These are phyloP conservation scores for Polytolypa hystricis DNA, from an alignment of 2,329 filamentous ascomycete genomes.

Conservation along the genomic window DNA sequence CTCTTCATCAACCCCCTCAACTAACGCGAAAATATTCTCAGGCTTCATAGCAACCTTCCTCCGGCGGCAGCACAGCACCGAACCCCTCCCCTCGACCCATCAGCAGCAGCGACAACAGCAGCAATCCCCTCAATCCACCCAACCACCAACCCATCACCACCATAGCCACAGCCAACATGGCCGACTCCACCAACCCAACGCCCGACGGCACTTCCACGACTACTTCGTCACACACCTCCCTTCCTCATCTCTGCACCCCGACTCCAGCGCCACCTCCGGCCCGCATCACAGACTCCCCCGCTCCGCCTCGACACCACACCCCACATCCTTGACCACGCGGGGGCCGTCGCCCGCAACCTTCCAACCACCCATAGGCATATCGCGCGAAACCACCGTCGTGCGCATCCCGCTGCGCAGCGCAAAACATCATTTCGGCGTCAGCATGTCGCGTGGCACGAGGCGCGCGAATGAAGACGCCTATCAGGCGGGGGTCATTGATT, in stretches of 20 bases:
- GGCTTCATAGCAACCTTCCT: conserved; percentile 26
- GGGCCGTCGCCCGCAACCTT: conserved; percentile 45
- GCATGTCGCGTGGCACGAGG: conserved; percentile 66
- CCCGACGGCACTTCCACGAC: conserved; percentile 62
- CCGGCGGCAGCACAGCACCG: conserved; percentile 18
- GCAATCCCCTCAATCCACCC: conserved; percentile 11
- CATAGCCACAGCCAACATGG: conserved; percentile 1
- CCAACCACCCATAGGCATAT: conserved; percentile 49
- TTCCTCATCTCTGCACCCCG: conserved; percentile 83
- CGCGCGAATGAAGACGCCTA: conserved; percentile 89
- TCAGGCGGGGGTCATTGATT: conserved; percentile 84
- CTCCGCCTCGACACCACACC: conserved; percentile 71
- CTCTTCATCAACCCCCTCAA: conserved; percentile 2
- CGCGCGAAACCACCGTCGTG: conserved; percentile 79
- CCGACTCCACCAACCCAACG: background rate
- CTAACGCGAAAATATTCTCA: conserved; percentile 17
- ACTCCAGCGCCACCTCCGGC: conserved; percentile 53
- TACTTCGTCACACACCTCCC: conserved; percentile 97
- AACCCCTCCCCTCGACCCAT: conserved; percentile 7
- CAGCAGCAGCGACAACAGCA: conserved; percentile 2
- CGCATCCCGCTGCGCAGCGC: conserved; percentile 86
- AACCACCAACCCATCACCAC: conserved; percentile 5
- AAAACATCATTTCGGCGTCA: conserved; percentile 89
- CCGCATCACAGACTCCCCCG: conserved; percentile 79
- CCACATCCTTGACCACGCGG: conserved; percentile 30